Conservation (phyloP, 2,329 filamentous ascomycete genomes). For the Graphilbum ipis-grandicollis region DNA sequence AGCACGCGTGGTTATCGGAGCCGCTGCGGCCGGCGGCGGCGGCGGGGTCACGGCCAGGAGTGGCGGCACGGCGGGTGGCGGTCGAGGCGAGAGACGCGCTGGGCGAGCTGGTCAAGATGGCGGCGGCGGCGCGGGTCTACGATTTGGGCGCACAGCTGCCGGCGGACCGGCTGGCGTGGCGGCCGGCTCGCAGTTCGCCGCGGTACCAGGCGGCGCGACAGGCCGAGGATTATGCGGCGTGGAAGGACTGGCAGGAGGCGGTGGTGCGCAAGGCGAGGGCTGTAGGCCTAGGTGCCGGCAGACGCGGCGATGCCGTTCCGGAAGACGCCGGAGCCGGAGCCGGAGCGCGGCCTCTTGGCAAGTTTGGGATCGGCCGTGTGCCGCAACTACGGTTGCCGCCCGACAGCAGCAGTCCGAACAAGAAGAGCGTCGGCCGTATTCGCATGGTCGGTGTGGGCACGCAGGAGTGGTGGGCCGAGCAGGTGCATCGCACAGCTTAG, state of each 20-base stretch:
- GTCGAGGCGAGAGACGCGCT: conserved; percentile 48
- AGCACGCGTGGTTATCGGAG: conserved; percentile 45
- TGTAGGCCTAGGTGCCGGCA: conserved; percentile 13
- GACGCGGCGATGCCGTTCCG: conserved; percentile 4
- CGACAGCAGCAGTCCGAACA: conserved; percentile 22
- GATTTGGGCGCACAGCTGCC: conserved; percentile 26
- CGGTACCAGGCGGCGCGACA: conserved; percentile 49
- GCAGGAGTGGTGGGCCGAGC: conserved; percentile 33
- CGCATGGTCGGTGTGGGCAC: conserved; percentile 29
- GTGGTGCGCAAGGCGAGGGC: conserved; percentile 34
- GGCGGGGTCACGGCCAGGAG: conserved; percentile 15
- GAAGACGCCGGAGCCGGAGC: conserved; percentile 3
- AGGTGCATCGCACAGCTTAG: conserved; percentile 22
- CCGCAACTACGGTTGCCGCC: conserved; percentile 33
- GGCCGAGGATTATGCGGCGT: conserved; percentile 46
- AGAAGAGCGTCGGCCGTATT: conserved; percentile 18
- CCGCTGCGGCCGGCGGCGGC: conserved; percentile 31
- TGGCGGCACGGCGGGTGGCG: conserved; percentile 28
- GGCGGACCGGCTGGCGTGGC: conserved; percentile 29
- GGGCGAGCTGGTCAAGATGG: conserved; percentile 45
- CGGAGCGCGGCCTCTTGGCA: conserved; percentile 6
- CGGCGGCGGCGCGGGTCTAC: conserved; percentile 35
- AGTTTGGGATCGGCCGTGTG: too few species aligned
- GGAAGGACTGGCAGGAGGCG: conserved; percentile 39
- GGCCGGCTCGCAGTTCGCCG: conserved; percentile 43